Evolutionary conservation across 2,329 filamentous ascomycete genomes (phyloP).

Genomic region (Trichoderma hamatum): DNA sequence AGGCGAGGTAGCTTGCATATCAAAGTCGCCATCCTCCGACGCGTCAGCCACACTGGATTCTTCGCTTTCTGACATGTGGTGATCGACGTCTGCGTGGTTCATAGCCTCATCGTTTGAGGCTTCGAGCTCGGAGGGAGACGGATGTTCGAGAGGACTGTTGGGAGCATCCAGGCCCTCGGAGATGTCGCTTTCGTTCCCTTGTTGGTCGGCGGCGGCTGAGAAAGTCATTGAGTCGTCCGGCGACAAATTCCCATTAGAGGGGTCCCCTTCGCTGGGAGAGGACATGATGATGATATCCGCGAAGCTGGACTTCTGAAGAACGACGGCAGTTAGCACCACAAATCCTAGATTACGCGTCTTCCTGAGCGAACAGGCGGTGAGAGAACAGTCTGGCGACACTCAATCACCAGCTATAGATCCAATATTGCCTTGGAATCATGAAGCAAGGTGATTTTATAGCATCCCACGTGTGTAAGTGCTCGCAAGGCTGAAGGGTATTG

Average conservation of each 20-base stretch:
- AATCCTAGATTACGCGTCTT: slow-evolving; percentile 27
- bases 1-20: slow-evolving; percentile 63
- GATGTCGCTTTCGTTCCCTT: slow-evolving; percentile 66
- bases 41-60: slow-evolving; percentile 57
- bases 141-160: slow-evolving; percentile 56
- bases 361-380: slow-evolving; percentile 32
- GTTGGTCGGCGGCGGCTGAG: slow-evolving; percentile 43
- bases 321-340: slow-evolving; percentile 42
- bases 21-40: slow-evolving; percentile 75
- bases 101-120: slow-evolving; percentile 45
- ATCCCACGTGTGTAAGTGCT: slow-evolving; percentile 49
- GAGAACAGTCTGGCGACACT: slow-evolving; percentile 37
- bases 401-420: slow-evolving; percentile 31
- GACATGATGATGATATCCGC: slow-evolving; percentile 66
- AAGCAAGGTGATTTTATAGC: slow-evolving; percentile 48
- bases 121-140: slow-evolving; percentile 49
- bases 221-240: slow-evolving; percentile 52
- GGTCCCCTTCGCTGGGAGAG: slow-evolving; percentile 62
- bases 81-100: slow-evolving; percentile 46
- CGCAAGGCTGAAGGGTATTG: slow-evolving; percentile 52
- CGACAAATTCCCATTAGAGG: slow-evolving; percentile 68
- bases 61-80: slow-evolving; percentile 50
- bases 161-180: slow-evolving; percentile 62
- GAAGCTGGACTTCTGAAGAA: slow-evolving; percentile 55
- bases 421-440: slow-evolving; percentile 33